Evolutionary conservation across 257 asterid species (phyloP).

Genomic region (Mitragyna speciosa): DNA sequence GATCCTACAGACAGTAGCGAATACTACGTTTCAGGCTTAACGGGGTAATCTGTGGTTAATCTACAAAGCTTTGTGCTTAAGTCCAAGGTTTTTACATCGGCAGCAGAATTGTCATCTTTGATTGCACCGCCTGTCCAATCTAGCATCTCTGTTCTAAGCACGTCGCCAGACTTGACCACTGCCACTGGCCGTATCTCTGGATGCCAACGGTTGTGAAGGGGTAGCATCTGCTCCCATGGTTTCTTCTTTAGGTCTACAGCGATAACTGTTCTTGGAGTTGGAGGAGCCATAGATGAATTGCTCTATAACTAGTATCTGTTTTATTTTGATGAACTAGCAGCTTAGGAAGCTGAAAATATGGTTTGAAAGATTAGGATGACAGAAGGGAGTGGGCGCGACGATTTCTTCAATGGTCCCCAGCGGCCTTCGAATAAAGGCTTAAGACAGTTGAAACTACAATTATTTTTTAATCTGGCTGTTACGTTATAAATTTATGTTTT

Average conservation of each 20-base stretch:
- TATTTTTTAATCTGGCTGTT: too few species aligned
- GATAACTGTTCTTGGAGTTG: constrained; percentile 53
- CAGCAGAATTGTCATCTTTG: constrained; percentile 47
- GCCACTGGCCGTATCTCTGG: constrained; percentile 47
- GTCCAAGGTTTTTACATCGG: constrained; percentile 50
- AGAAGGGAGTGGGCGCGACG: constrained; percentile 17
- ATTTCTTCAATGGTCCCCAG: constrained; percentile 37
- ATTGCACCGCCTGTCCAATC: constrained; percentile 62
- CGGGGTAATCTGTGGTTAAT: neutral
- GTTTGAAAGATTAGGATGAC: constrained; percentile 33
- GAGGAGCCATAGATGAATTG: constrained; percentile 57
- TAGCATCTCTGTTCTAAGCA: constrained; percentile 48
- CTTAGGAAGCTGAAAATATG: constrained; percentile 13
- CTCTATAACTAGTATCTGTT: neutral
- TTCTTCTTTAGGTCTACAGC: constrained; percentile 43
- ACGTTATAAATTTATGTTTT: too few species aligned
- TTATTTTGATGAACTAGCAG: constrained; percentile 4
- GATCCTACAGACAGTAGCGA: neutral
- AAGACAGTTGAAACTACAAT: neutral
- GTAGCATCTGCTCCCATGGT: constrained; percentile 40
- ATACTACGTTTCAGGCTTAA: neutral
- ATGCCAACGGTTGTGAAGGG: constrained; percentile 53
- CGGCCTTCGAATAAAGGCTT: neutral
- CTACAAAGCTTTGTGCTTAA: constrained; percentile 31
- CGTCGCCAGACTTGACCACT: constrained; percentile 39